A percentile compares a stretch with the other conserved stretches of the same genome.
These are phyloP conservation scores for Leptodontidium sp. DNA, from an alignment of 2,329 filamentous ascomycete genomes.

Conservation along the genomic window DNA sequence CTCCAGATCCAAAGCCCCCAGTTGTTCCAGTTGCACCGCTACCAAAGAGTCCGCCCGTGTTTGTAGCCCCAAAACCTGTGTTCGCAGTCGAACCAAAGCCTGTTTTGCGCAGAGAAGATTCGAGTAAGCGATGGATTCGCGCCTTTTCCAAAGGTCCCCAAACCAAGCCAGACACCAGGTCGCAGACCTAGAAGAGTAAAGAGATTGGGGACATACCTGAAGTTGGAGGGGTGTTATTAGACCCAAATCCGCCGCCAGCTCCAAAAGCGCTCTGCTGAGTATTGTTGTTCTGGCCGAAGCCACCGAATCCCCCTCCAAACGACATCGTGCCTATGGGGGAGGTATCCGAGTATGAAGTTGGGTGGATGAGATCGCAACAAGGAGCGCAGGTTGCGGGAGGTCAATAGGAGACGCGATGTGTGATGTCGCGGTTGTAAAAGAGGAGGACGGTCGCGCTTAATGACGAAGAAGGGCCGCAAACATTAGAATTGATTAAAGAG, in stretches of 20 bases:
- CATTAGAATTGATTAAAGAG: constrained; percentile 43
- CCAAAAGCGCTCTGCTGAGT: constrained; percentile 50
- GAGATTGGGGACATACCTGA: constrained; percentile 46
- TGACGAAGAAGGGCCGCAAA: constrained; percentile 37
- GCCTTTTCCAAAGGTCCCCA: constrained; percentile 33
- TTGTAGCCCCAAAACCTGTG: constrained; percentile 51
- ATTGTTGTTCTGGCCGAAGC: constrained; percentile 68
- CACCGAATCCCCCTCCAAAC: constrained; percentile 57
- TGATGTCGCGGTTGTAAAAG: constrained; percentile 37
- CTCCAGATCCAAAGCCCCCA: constrained; percentile 48
- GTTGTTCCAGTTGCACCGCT: constrained; percentile 48
- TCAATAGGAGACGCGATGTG: constrained; percentile 37
- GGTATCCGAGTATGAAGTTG: constrained; percentile 22
- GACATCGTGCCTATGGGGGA: constrained; percentile 42
- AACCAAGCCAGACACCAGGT: constrained; percentile 28
- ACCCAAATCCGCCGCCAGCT: constrained; percentile 64
- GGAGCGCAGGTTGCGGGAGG: constrained; percentile 26
- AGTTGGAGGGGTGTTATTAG: constrained; percentile 42
- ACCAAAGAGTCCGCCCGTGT: constrained; percentile 52
- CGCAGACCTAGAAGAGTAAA: constrained; percentile 28
- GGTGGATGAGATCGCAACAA: background rate
- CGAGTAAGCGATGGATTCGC: constrained; percentile 47
- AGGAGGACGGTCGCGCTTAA: constrained; percentile 41
- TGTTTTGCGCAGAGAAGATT: constrained; percentile 43
- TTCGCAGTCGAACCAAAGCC: constrained; percentile 54